Base-by-base conservation (phyloP, 148 eudicot species). In the Suaeda aralocaspica region DNA sequence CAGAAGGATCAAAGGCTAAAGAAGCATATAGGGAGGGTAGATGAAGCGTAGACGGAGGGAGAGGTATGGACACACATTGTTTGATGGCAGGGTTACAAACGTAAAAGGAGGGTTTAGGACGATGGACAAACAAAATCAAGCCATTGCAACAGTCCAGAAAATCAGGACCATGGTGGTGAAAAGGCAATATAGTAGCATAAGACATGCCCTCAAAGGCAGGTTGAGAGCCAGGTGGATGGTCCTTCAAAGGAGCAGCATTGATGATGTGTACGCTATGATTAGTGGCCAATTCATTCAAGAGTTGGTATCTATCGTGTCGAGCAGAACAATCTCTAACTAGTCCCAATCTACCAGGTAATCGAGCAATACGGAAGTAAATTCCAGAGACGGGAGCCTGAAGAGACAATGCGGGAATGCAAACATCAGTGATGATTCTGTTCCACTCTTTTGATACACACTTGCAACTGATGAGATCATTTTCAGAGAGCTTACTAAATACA, bases 11-110 rank as follows among this genome's bases (percentile, higher is more conserved):
- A 55, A 69, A 69, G 26, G 72, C 64, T 69, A 69, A 19, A 11
- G 72, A 69, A 7, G 72, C 72, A 9, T 69, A 69, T 11, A 69
- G 72, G 52, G 64, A 69, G 42, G 64, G 21, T 39, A 69, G 30
- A 44, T n/a, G 64, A 25, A 69, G 0, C 11, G 64, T 56, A 24
- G 64, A 64, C 9, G 62, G 64, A 57, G 51, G 72, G 46, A 18
- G 72, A 13, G 71, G 72, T 12, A 69, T 18, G 33, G 36, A 52
- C 49, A 64, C 50, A 64, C 67, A 64, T 42, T 64, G 26, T 64
- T 44, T 64, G 67, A 64, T 64, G 45, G 72, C 53, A 24, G 64
- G 72, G 25, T 69, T 69, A 69, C 72, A 69, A 34, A 69, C 72
- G 29, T 36, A 69, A 41, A 39, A 69, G 39, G 4, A 52, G 25